phyloP scores from a whole-genome alignment of 768 basidiomycete genomes.

The Lyophyllum shimeji region DNA sequence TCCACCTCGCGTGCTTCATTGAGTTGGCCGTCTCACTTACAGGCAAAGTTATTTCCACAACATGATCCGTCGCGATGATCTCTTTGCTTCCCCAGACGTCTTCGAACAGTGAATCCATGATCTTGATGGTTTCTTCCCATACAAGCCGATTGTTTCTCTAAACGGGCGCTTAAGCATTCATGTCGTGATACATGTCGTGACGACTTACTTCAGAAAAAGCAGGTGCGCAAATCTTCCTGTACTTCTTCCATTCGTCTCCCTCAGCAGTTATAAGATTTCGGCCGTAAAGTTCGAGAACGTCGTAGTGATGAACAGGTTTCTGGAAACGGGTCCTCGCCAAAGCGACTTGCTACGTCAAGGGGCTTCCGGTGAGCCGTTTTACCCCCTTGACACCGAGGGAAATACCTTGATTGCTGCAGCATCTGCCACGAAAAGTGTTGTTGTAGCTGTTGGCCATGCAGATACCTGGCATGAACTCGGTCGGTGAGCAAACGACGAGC shows the following conservation, averaged over 20 bases:
- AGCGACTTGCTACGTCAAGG: constrained; percentile 44
- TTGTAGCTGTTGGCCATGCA: constrained; percentile 21
- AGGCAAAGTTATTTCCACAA: constrained; percentile 52
- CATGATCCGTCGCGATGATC: constrained; percentile 42
- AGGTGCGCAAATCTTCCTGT: constrained; percentile 59
- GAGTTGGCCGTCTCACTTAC: constrained; percentile 27
- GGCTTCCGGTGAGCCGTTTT: neutral
- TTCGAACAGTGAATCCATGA: constrained; percentile 42
- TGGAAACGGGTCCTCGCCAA: constrained; percentile 51
- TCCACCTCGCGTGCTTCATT: constrained; percentile 8
- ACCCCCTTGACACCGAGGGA: neutral
- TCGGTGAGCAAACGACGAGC: neutral
- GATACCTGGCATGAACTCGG: constrained; percentile 21
- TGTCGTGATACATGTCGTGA: neutral
- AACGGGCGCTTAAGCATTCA: neutral
- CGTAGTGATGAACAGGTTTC: constrained; percentile 52
- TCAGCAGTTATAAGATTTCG: constrained; percentile 65
- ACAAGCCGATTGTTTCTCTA: constrained; percentile 49
- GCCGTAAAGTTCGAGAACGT: constrained; percentile 49
- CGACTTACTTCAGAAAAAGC: constrained; percentile 58
- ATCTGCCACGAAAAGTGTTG: constrained; percentile 34
- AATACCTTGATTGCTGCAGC: constrained; percentile 43
- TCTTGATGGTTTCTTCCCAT: constrained; percentile 45
- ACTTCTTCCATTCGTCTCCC: constrained; percentile 64
- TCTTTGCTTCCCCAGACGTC: constrained; percentile 46